These are phyloP conservation scores for Aspergillus fischeri DNA, from an alignment of 2,329 filamentous ascomycete genomes.

Conservation along the genomic window DNA sequence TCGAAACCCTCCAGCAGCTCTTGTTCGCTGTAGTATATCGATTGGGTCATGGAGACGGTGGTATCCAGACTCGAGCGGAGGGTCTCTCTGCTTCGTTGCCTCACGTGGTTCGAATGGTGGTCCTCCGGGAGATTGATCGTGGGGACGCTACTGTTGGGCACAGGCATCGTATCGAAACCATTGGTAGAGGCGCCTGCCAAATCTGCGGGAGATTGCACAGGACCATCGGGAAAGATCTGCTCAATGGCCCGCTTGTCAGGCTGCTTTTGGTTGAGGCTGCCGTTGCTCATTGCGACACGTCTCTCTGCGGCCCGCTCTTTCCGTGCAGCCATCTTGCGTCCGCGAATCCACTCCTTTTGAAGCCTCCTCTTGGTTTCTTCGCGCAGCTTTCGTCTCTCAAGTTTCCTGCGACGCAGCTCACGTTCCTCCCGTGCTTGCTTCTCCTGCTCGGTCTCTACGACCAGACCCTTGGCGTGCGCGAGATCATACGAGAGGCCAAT, in stretches of 20 bases:
- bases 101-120: slow-evolving; percentile 8
- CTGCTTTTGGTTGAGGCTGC: slow-evolving; percentile 6
- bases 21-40: slow-evolving; percentile 24
- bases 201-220: slow-evolving; percentile 27
- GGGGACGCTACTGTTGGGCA: slow-evolving; percentile 20
- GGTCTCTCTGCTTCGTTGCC: slow-evolving; percentile 12
- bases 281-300: slow-evolving; percentile 15
- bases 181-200: slow-evolving; percentile 17
- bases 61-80: slow-evolving; percentile 23
- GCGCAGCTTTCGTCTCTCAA: slow-evolving; percentile 34
- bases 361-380: slow-evolving; percentile 36
- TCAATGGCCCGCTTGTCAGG: neutral
- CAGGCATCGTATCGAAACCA: slow-evolving; percentile 9
- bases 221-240: slow-evolving; percentile 19
- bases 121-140: slow-evolving; percentile 26
- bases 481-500: slow-evolving; percentile 45
- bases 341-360: slow-evolving; percentile 39
- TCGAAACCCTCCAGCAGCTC: slow-evolving; percentile 39
- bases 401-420: slow-evolving; percentile 30
- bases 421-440: slow-evolving; percentile 33
- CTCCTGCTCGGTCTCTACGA: slow-evolving; percentile 37
- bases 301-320: slow-evolving; percentile 28
- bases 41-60: slow-evolving; percentile 13
- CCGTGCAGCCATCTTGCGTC: slow-evolving; percentile 33
- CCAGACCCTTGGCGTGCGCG: slow-evolving; percentile 43